Evolutionary conservation across 495 filamentous ascomycete genomes (phyloP), one percentile per base, ranked within the genome.

Genomic region (Aspergillus egyptiacus): DNA sequence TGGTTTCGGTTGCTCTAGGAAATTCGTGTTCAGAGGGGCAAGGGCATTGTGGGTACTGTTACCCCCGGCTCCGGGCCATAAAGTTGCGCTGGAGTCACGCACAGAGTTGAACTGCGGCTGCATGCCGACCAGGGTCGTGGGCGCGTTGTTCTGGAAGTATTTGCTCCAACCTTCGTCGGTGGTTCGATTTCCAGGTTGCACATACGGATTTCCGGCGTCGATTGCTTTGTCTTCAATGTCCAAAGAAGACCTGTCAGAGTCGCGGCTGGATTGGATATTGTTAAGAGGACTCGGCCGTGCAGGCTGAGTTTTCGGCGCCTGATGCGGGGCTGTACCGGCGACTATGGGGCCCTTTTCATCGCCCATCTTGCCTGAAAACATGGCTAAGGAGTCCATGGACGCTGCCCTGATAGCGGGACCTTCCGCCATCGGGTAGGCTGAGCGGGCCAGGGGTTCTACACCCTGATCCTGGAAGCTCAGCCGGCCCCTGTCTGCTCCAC

Each of bases 391-490:
- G 46, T 72, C 69, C 25, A 55, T 53, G 1, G 76, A 81, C 48
- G 59, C 66, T 56, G 64, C 77, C 62, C 56, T 62, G 30, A 70
- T 70, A 53, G 61, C 65, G 1, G 65, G 60, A 50, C 55, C 66
- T 56, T 62, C 62, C 2, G 62, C 74, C 74, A 73, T 73, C 39
- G 67, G 67, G 32, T 64, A 70, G 7, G 70, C 59, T 23, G 70
- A 64, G 32, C 68, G 64, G 22, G 74, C 57, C 45, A 74, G 60
- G 47, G 78, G 68, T 57, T 74, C 71, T 50, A 71, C 77, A 11
- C 81, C 82, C 32, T 73, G 74, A 62, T 86, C 82, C 25, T 76
- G 76, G 63, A 85, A 84, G 62, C 80, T 82, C 38, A 85, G 65
- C 18, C 81, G 73, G 14, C 79, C 65, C 39, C 80, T 83, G 46